Evolutionary conservation across 1,139 yeast genomes (phyloP), one percentile per base, ranked within the genome.

Genomic region (Suhomyces kunorum): DNA sequence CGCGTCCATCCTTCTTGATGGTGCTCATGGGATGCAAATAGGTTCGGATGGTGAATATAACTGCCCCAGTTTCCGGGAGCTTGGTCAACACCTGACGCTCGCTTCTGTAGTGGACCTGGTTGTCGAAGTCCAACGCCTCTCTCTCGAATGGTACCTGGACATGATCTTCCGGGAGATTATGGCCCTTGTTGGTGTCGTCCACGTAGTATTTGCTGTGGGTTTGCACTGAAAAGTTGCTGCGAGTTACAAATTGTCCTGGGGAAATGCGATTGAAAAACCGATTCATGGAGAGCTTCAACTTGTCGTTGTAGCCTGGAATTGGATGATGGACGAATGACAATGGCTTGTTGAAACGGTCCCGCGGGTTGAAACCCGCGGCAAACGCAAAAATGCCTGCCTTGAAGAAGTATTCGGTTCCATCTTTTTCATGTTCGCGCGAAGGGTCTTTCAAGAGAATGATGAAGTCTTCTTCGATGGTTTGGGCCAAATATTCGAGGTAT

Each of bases 331-430:
- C 73, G 23, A 58, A 56, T 0, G 83, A 70, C 39, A 81, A 55
- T 2, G 83, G 83, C 34, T 59, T 67, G 45, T 78, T 69, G 53
- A 83, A 71, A 43, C 83, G 73, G 28, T 66, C 71, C 6, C 58
- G 53, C 2, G 90, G 92, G 48, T 81, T 76, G 57, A 86, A 86
- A 0, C 92, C 94, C 3, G 86, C 82, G 0, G 94, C 89, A 63
- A 83, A 84, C 3, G 81, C 81, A 54, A 83, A 76, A 0, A 79
- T 66, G 0, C 87, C 87, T 0, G 78, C 85, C 45, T 83, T 74
- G 53, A 83, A 70, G 42, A 71, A 71, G 57, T 83, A 84, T 58
- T 84, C 87, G 8, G 70, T 67, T 0, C 74, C 73, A 30, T 72
- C 74, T 11, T 68, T 71, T 28, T 64, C 68, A 11, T 63, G 53